Evolutionary conservation across 2,329 filamentous ascomycete species (phyloP).

Genomic region (Rhinocladiella mackenziei): DNA sequence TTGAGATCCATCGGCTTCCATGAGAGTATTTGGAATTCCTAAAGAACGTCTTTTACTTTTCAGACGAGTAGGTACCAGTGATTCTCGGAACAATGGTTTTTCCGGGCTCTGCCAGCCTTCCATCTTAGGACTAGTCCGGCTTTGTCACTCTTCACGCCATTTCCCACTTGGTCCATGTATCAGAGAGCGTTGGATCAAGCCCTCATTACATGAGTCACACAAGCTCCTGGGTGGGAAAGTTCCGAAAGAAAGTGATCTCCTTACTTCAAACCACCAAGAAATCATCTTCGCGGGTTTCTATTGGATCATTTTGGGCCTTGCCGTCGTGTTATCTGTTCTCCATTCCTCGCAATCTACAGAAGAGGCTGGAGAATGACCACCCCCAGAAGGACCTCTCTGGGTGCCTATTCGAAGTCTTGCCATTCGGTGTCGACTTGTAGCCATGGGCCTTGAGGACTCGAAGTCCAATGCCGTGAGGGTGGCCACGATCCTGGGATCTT

Average conservation of each 20-base stretch:
- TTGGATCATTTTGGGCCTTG: constrained; percentile 16
- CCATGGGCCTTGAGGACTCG: constrained; percentile 11
- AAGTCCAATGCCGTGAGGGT: constrained; percentile 12
- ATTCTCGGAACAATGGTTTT: too few species aligned
- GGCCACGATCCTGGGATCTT: constrained; percentile 12
- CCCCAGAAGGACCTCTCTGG: constrained; percentile 17
- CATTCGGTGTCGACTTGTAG: constrained; percentile 17
- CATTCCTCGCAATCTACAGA: constrained; percentile 3
- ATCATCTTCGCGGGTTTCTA: constrained; percentile 14
- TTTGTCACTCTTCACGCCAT: too few species aligned
- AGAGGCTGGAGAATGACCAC: background rate
- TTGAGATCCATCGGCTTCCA: too few species aligned
- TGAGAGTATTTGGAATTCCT: too few species aligned
- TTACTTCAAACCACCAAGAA: constrained; percentile 9
- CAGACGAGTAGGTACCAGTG: too few species aligned
- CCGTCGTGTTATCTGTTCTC: constrained; percentile 10
- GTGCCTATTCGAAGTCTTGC: constrained; percentile 17
- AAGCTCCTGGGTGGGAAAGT: constrained; percentile 11
- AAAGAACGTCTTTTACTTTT: too few species aligned
- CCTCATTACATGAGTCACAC: constrained; percentile 13
- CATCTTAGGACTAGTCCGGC: too few species aligned
- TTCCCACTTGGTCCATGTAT: too few species aligned
- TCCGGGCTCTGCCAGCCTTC: too few species aligned
- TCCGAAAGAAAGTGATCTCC: constrained; percentile 7
- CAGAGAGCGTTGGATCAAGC: too few species aligned